phyloP scores from a whole-genome alignment of 805 yeast genomes.

The Candida taoyuanica region DNA sequence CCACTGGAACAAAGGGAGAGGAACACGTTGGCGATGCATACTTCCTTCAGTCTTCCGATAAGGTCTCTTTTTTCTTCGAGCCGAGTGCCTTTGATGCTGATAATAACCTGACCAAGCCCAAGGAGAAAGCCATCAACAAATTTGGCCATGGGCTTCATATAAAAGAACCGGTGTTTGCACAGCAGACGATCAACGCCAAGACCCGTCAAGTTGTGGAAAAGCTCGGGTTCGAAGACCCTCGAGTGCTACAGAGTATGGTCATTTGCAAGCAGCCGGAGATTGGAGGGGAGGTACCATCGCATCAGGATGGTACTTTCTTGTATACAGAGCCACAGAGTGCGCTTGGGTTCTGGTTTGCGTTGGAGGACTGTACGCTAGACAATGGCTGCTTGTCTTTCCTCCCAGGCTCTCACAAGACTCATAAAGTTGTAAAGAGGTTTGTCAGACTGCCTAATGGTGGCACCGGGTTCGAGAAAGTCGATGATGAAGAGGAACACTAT shows the following conservation, averaged over 20 bases:
- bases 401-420: constrained; percentile 65
- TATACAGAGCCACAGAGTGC: constrained; percentile 70
- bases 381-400: constrained; percentile 69
- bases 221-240: constrained; percentile 55
- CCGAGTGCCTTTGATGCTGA: constrained; percentile 55
- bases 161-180: constrained; percentile 40
- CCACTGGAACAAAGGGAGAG: constrained; percentile 45
- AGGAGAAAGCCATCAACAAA: constrained; percentile 61
- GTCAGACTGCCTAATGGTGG: constrained; percentile 50
- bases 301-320: constrained; percentile 70
- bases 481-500: constrained; percentile 24
- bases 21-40: constrained; percentile 72
- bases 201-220: constrained; percentile 48
- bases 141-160: constrained; percentile 76
- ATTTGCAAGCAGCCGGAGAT: constrained; percentile 75
- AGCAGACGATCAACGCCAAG: constrained; percentile 46
- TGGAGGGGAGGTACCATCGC: constrained; percentile 72
- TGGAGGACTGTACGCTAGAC: constrained; percentile 61
- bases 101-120: constrained; percentile 49
- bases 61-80: constrained; percentile 66
- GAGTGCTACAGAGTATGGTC: constrained; percentile 74
- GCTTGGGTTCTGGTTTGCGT: constrained; percentile 77
- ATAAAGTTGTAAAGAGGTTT: constrained; percentile 57
- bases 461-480: constrained; percentile 57
- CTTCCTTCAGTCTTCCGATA: constrained; percentile 64